phyloP scores from a whole-genome alignment of 495 filamentous ascomycete species.

The Aspergillus taichungensis region DNA sequence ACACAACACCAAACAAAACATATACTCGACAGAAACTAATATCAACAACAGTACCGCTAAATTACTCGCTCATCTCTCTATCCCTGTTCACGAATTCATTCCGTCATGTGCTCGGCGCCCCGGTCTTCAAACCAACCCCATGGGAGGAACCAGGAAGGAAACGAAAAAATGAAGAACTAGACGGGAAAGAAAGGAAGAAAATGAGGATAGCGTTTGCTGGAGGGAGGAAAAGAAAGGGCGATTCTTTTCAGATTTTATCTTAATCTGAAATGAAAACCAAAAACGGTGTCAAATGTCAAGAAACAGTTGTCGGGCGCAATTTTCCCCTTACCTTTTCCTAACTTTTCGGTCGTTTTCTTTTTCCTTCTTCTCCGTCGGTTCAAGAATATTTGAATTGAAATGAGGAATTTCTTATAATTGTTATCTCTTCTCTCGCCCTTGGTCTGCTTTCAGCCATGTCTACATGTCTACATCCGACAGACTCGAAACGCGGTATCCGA shows the following conservation, averaged over 20 bases:
- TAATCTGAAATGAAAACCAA: neutral
- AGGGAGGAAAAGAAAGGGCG: conserved; percentile 5
- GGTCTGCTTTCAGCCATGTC: too few relatives aligned
- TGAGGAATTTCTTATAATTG: conserved; percentile 20
- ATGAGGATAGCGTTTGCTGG: conserved; percentile 2
- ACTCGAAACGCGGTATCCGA: too few relatives aligned
- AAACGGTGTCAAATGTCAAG: conserved; percentile 9
- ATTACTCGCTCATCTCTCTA: conserved; percentile 21
- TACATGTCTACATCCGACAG: too few relatives aligned
- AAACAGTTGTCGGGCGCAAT: too few relatives aligned
- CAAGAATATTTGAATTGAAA: conserved; percentile 20
- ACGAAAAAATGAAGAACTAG: neutral
- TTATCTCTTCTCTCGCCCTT: too few relatives aligned
- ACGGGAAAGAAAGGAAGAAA: neutral
- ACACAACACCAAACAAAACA: conserved; percentile 1
- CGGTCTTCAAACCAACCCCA: conserved; percentile 7
- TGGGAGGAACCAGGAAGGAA: neutral
- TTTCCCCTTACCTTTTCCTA: neutral
- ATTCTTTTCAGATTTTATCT: neutral
- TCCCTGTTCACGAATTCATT: conserved; percentile 29
- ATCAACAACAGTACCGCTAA: conserved; percentile 44
- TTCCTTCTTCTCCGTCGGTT: conserved; percentile 5
- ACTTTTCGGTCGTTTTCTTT: conserved; percentile 7
- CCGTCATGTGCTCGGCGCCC: conserved; percentile 21
- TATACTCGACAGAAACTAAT: conserved; percentile 11